A percentile compares a stretch with the other conserved stretches of the same genome.
Conservation (phyloP, 495 filamentous ascomycete species). For the Aspergillus olivimuriae region DNA sequence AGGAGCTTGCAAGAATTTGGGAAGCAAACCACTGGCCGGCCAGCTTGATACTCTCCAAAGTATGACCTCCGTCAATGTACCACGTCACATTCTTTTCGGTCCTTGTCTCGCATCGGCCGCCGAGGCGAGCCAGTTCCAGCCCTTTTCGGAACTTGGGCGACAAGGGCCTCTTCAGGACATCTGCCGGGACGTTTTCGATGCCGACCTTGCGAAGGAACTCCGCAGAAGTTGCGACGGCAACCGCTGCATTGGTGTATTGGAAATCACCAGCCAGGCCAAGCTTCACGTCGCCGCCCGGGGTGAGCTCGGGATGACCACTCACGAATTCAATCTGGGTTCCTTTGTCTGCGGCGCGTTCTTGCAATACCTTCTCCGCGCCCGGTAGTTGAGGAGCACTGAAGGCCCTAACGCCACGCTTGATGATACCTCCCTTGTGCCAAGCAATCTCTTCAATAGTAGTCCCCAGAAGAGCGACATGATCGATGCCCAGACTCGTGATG, state of each 20-base stretch:
- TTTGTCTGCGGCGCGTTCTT: slow-evolving; percentile 63
- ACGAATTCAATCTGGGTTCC: slow-evolving; percentile 55
- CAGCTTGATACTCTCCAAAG: slow-evolving; percentile 74
- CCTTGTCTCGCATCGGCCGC: slow-evolving; percentile 78
- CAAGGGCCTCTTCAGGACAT: slow-evolving; percentile 43
- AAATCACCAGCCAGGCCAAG: slow-evolving; percentile 75
- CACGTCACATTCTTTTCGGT: slow-evolving; percentile 62
- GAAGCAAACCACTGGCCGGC: slow-evolving; percentile 76
- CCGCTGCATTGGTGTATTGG: slow-evolving; percentile 78
- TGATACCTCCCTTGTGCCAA: slow-evolving; percentile 94
- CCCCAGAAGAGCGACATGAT: slow-evolving; percentile 76
- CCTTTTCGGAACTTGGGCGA: slow-evolving; percentile 66
- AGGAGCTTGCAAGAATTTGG: slow-evolving; percentile 43
- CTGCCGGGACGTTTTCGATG: slow-evolving; percentile 37
- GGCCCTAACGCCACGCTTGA: slow-evolving; percentile 63
- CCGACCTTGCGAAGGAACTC: slow-evolving; percentile 45
- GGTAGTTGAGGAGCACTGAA: slow-evolving; percentile 70
- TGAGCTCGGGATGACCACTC: slow-evolving; percentile 55
- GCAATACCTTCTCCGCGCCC: slow-evolving; percentile 61
- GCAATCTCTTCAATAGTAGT: slow-evolving; percentile 84
- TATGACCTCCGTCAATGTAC: slow-evolving; percentile 93
- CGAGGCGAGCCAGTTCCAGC: slow-evolving; percentile 66
- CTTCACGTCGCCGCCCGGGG: slow-evolving; percentile 42
- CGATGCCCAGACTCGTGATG: slow-evolving; percentile 83
- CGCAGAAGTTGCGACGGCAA: slow-evolving; percentile 72